Evolutionary conservation across 2,329 filamentous ascomycete species (phyloP).

Genomic region (Aspergillus thermomutatus): DNA sequence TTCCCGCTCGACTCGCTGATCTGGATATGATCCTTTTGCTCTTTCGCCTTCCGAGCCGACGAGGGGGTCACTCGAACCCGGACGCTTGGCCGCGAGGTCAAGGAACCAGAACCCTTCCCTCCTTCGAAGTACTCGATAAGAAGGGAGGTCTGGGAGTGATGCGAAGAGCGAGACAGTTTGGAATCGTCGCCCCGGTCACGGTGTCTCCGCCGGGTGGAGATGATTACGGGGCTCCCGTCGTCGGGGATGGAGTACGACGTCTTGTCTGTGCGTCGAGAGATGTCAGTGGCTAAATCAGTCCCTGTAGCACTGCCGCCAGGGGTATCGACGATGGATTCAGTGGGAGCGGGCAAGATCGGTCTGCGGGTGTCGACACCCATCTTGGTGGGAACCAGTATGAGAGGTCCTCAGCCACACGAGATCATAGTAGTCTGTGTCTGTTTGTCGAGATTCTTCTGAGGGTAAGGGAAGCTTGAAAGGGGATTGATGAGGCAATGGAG

Average conservation of each 20-base stretch:
- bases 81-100: conserved; percentile 75
- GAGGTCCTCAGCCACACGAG: conserved; percentile 28
- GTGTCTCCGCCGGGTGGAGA: conserved; percentile 61
- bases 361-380: conserved; percentile 50
- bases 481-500: background rate
- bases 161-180: conserved; percentile 50
- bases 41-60: conserved; percentile 52
- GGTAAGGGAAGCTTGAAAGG: conserved; percentile 10
- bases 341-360: conserved; percentile 49
- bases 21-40: conserved; percentile 70
- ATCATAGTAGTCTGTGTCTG: conserved; percentile 33
- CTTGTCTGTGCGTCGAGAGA: conserved; percentile 49
- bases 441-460: conserved; percentile 3
- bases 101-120: conserved; percentile 55
- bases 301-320: conserved; percentile 40
- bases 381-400: conserved; percentile 23
- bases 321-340: conserved; percentile 49
- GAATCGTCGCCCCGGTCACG: conserved; percentile 57
- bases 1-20: conserved; percentile 76
- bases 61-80: conserved; percentile 77
- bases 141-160: conserved; percentile 78
- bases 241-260: conserved; percentile 51
- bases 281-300: conserved; percentile 49
- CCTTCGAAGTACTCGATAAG: conserved; percentile 95
- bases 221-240: conserved; percentile 76